phyloP scores from a whole-genome alignment of 116 monocot genomes.

The Dioscorea cayenensis region DNA sequence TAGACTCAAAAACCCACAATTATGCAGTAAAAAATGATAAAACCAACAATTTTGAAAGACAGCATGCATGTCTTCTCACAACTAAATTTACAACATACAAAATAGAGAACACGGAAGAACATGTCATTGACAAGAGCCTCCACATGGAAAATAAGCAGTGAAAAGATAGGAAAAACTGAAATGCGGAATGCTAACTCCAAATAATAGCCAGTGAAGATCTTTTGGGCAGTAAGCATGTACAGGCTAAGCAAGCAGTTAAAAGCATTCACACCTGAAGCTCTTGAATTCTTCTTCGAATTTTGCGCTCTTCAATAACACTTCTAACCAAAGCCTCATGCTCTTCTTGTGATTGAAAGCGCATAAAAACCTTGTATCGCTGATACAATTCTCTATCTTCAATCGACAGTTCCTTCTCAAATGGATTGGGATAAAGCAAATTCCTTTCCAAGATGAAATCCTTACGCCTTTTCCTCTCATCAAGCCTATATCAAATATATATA shows the following conservation, averaged over 20 bases:
- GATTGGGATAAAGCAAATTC: slow-evolving; percentile 82
- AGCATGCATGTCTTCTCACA: too few species aligned
- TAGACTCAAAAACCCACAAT: too few species aligned
- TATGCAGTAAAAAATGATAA: too few species aligned
- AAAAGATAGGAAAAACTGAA: too few species aligned
- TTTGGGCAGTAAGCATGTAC: background rate
- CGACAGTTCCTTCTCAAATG: slow-evolving; percentile 81
- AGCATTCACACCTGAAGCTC: slow-evolving; percentile 70
- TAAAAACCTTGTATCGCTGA: slow-evolving; percentile 82
- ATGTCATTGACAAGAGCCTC: too few species aligned
- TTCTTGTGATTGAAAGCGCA: slow-evolving; percentile 89
- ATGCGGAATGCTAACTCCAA: too few species aligned
- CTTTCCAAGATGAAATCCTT: slow-evolving; percentile 97
- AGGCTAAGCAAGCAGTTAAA: background rate
- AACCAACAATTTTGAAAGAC: too few species aligned
- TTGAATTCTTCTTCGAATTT: slow-evolving; percentile 80
- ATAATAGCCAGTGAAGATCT: background rate
- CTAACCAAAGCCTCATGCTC: slow-evolving; percentile 61
- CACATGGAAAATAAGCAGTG: too few species aligned
- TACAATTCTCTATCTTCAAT: slow-evolving; percentile 79
- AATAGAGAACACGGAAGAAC: too few species aligned
- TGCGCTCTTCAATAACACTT: slow-evolving; percentile 66
- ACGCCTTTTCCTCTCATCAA: slow-evolving; percentile 94
- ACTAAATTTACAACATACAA: too few species aligned
- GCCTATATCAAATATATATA: slow-evolving; percentile 32